phyloP scores from a whole-genome alignment of 169 alveolate species.

The Condylostoma magnum region DNA sequence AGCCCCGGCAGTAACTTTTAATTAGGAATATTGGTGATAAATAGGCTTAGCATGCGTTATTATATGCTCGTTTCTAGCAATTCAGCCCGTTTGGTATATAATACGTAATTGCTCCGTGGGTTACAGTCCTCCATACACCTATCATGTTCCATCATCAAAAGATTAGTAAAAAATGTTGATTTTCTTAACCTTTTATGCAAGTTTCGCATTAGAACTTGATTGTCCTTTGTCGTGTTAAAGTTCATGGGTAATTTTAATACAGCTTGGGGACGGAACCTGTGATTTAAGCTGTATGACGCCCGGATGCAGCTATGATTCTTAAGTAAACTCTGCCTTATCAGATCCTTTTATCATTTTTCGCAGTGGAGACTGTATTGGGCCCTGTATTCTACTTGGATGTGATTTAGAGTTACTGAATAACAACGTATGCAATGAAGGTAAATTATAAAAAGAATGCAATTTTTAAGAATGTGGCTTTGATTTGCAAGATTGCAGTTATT shows the following conservation, averaged over 20 bases:
- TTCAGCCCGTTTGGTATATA: too few relatives aligned
- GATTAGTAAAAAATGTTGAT: too few relatives aligned
- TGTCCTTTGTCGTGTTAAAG: too few relatives aligned
- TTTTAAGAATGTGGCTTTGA: constrained; percentile 3
- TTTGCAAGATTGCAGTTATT: constrained; percentile 3
- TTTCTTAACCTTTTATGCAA: too few relatives aligned
- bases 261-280: not conserved
- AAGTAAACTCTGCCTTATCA: not conserved
- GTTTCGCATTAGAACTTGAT: too few relatives aligned
- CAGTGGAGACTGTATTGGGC: not conserved
- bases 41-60: too few relatives aligned
- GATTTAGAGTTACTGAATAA: not conserved
- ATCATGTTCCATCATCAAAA: too few relatives aligned
- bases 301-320: not conserved
- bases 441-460: not conserved
- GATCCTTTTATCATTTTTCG: not conserved
- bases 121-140: too few relatives aligned
- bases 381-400: not conserved
- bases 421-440: not conserved
- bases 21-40: too few relatives aligned
- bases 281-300: constrained; percentile 8
- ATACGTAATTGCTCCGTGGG: too few relatives aligned
- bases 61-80: too few relatives aligned
- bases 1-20: too few relatives aligned
- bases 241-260: not conserved